phyloP scores from a whole-genome alignment of 495 filamentous ascomycete genomes.

The Aspergillus egyptiacus region DNA sequence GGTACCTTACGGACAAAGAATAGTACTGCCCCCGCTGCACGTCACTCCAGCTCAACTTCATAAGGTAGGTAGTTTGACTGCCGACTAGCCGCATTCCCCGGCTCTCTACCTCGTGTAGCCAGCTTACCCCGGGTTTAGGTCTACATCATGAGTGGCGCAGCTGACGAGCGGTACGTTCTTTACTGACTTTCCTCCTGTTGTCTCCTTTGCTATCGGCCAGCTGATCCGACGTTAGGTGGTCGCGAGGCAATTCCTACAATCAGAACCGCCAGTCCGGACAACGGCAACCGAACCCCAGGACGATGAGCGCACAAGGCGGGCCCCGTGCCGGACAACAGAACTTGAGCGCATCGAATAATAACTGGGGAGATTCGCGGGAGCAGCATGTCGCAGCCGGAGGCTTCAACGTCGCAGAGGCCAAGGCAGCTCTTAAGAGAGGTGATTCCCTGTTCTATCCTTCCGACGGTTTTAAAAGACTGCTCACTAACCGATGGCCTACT shows the following conservation, averaged over 20 bases:
- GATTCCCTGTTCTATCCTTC: constrained; percentile 3
- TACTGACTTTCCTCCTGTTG: constrained; percentile 2
- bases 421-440: constrained; percentile 38
- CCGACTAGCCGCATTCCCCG: constrained; percentile 8
- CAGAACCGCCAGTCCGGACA: constrained; percentile 38
- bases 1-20: background rate
- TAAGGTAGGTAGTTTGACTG: background rate
- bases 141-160: constrained; percentile 11
- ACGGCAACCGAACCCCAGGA: constrained; percentile 27
- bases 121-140: constrained; percentile 4
- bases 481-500: background rate
- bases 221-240: constrained; percentile 37
- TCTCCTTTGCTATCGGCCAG: background rate
- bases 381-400: constrained; percentile 40
- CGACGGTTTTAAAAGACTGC: background rate
- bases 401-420: constrained; percentile 45
- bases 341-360: constrained; percentile 15
- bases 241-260: constrained; percentile 31
- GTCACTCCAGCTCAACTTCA: background rate
- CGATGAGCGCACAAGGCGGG: constrained; percentile 32
- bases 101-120: background rate
- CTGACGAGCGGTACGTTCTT: constrained; percentile 7
- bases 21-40: background rate
- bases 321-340: constrained; percentile 25
- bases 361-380: constrained; percentile 25